phyloP scores from a whole-genome alignment of 2,329 filamentous ascomycete species.

The Fusarium burgessii region DNA sequence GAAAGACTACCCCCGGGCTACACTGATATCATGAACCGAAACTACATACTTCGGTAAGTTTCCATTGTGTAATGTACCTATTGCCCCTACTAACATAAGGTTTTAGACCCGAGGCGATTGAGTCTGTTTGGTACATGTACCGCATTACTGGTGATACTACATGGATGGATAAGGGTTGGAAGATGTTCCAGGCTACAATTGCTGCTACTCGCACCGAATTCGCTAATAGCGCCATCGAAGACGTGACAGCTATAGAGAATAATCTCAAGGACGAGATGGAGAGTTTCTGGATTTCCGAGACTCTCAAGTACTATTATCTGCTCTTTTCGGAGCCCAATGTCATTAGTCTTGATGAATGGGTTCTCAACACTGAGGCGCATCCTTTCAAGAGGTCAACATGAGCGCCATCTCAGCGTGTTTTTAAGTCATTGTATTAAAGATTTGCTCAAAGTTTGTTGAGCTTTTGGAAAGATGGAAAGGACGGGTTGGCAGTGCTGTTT shows the following conservation, averaged over 20 bases:
- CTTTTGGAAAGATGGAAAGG: slow-evolving; percentile 2
- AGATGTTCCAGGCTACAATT: slow-evolving; percentile 82
- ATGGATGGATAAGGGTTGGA: slow-evolving; percentile 87
- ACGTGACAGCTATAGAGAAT: slow-evolving; percentile 65
- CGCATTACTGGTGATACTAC: slow-evolving; percentile 82
- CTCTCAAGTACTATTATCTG: slow-evolving; percentile 91
- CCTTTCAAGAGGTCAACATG: slow-evolving; percentile 62
- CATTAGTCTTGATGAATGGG: slow-evolving; percentile 76
- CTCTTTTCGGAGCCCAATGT: slow-evolving; percentile 77
- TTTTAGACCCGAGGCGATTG: slow-evolving; percentile 82
- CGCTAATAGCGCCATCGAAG: slow-evolving; percentile 77
- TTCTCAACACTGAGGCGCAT: slow-evolving; percentile 74
- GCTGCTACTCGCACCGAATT: slow-evolving; percentile 72
- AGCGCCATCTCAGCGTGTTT: neutral
- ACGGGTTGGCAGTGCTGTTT: slow-evolving; percentile 4
- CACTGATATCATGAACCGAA: slow-evolving; percentile 55
- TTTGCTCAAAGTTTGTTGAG: neutral
- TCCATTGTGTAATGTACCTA: slow-evolving; percentile 25
- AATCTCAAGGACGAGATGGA: slow-evolving; percentile 76
- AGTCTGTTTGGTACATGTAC: slow-evolving; percentile 91
- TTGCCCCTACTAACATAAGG: slow-evolving; percentile 15
- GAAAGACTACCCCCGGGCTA: slow-evolving; percentile 65
- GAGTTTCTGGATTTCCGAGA: slow-evolving; percentile 92
- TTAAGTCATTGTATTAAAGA: neutral
- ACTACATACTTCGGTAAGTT: slow-evolving; percentile 73